Percentiles rank a stretch among this genome's conserved stretches.
These are phyloP conservation scores for Chrysoporthe austroafricana DNA, from an alignment of 2,329 filamentous ascomycete genomes.

Conservation along the genomic window DNA sequence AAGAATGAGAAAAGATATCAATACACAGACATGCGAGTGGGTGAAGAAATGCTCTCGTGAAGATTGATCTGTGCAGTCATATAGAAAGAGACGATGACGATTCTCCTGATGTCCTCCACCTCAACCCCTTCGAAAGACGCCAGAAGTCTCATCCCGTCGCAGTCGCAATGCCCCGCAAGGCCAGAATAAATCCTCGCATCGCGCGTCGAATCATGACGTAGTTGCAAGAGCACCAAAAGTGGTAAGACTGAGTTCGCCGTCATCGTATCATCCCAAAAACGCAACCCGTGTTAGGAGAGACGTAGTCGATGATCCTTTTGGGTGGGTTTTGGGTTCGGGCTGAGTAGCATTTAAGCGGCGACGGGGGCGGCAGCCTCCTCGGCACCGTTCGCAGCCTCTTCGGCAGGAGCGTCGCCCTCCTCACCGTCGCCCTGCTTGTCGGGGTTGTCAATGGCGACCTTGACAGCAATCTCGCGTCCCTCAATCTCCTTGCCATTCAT, in stretches of 20 bases:
- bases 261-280: constrained; percentile 17
- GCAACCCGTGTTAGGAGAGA: constrained; percentile 12
- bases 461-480: constrained; percentile 98
- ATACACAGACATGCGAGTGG: constrained; percentile 38
- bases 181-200: constrained; percentile 32
- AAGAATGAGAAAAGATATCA: constrained; percentile 41
- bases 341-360: constrained; percentile 37
- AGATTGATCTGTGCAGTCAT: constrained; percentile 36
- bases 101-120: constrained; percentile 38
- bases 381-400: constrained; percentile 45
- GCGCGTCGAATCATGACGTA: constrained; percentile 33
- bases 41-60: constrained; percentile 29
- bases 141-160: constrained; percentile 18
- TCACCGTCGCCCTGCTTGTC: constrained; percentile 80
- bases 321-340: constrained; percentile 3
- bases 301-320: constrained; percentile 18
- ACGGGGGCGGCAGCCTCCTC: constrained; percentile 39
- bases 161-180: constrained; percentile 19
- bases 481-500: constrained; percentile 99
- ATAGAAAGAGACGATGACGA: constrained; percentile 40
- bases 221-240: constrained; percentile 24
- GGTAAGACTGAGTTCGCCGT: constrained; percentile 30
- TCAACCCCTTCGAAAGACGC: constrained; percentile 30
- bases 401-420: constrained; percentile 67
- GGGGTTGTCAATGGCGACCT: constrained; percentile 99